These are phyloP conservation scores for Alternaria brassicicola DNA, from an alignment of 2,329 filamentous ascomycete genomes.

Conservation along the genomic window DNA sequence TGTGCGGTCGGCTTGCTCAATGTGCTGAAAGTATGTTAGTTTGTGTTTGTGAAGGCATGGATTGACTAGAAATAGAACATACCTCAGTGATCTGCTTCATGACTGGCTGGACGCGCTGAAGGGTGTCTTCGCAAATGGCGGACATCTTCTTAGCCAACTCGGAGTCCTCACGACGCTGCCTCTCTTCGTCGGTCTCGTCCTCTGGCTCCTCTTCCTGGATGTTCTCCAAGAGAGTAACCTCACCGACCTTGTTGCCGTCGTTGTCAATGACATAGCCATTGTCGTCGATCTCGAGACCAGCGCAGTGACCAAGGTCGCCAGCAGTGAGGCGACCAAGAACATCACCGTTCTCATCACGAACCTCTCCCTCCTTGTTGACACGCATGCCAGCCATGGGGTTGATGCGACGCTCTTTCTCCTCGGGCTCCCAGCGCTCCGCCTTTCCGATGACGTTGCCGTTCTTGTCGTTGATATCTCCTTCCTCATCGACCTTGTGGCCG, in stretches of 20 bases:
- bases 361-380: slow-evolving; percentile 61
- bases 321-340: slow-evolving; percentile 57
- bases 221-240: slow-evolving; percentile 67
- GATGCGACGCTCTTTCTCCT: slow-evolving; percentile 61
- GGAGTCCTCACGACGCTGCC: slow-evolving; percentile 64
- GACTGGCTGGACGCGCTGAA: slow-evolving; percentile 83
- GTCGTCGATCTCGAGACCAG: slow-evolving; percentile 60
- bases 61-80: slow-evolving; percentile 37
- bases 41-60: background rate
- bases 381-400: slow-evolving; percentile 65
- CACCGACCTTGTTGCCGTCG: slow-evolving; percentile 67
- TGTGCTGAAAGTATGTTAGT: slow-evolving; percentile 61
- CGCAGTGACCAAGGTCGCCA: slow-evolving; percentile 59
- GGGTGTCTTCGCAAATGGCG: slow-evolving; percentile 73
- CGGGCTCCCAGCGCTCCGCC: slow-evolving; percentile 60
- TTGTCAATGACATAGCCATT: slow-evolving; percentile 60
- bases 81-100: slow-evolving; percentile 85
- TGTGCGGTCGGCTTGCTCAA: slow-evolving; percentile 79
- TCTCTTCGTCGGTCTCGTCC: slow-evolving; percentile 56
- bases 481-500: slow-evolving; percentile 58
- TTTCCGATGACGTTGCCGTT: slow-evolving; percentile 60
- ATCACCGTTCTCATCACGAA: slow-evolving; percentile 59
- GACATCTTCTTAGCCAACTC: slow-evolving; percentile 80
- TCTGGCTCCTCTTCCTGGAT: slow-evolving; percentile 63
- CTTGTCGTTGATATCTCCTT: slow-evolving; percentile 60